Conservation (phyloP, 2,329 filamentous ascomycete genomes). For the Alternaria sp. region DNA sequence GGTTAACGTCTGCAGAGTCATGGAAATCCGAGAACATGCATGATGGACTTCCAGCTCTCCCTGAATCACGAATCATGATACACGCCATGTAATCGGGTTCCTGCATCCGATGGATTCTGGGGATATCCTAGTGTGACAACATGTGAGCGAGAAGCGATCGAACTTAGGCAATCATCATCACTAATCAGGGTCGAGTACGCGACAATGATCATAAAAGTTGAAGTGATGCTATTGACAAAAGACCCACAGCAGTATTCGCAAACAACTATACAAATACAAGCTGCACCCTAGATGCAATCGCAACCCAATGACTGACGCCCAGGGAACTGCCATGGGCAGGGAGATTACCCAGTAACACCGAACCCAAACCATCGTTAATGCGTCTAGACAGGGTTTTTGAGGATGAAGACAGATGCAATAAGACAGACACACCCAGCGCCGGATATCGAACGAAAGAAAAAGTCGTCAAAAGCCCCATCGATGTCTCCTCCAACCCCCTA, state of each 20-base stretch:
- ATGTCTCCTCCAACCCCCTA: constrained; percentile 5
- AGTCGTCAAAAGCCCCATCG: constrained; percentile 8
- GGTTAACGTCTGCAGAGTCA: not conserved
- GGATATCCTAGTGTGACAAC: too few relatives aligned
- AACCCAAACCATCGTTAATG: constrained; percentile 11
- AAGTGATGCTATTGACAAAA: constrained; percentile 2
- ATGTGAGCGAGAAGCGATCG: too few relatives aligned
- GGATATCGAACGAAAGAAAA: not conserved
- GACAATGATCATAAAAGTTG: not conserved
- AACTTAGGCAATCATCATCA: not conserved
- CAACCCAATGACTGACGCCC: not conserved
- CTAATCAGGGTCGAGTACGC: not conserved
- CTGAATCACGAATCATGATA: not conserved
- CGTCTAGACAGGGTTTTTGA: constrained; percentile 8
- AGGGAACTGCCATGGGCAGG: constrained; percentile 18
- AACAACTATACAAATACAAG: not conserved
- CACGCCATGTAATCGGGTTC: not conserved
- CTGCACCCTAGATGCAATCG: not conserved
- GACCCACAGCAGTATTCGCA: not conserved
- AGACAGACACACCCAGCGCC: not conserved
- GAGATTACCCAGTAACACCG: constrained; percentile 12
- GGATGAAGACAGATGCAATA: not conserved
- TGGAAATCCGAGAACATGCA: not conserved
- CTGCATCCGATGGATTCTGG: not conserved
- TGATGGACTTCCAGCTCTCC: not conserved